Percentiles rank a stretch among this genome's conserved stretches.
Conservation (phyloP, 257 asterid species). For the Prunella vulgaris region DNA sequence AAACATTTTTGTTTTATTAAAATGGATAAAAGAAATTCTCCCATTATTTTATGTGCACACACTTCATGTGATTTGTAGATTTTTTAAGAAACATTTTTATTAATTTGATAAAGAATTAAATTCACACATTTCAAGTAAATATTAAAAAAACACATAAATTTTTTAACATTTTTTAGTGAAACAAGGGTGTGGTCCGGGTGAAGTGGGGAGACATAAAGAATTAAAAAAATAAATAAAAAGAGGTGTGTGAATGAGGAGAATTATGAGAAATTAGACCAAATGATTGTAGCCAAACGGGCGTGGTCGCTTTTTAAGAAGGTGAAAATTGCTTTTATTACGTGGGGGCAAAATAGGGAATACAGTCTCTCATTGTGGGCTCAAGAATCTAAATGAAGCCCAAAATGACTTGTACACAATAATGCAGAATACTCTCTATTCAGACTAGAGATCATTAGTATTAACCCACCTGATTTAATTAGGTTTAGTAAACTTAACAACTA, state of each 20-base stretch:
- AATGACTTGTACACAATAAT: neutral
- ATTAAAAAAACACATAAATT: neutral
- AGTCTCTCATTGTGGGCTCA: constrained; percentile 23
- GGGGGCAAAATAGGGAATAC: constrained; percentile 32
- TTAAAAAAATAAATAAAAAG: neutral
- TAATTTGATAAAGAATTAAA: neutral
- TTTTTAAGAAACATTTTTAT: neutral
- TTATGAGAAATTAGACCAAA: constrained; percentile 64
- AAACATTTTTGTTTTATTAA: no score
- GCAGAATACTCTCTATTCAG: no score
- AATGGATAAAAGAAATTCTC: no score
- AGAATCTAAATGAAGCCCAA: constrained; percentile 17
- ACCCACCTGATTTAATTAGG: no score
- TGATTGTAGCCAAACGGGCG: constrained; percentile 74
- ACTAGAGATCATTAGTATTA: no score
- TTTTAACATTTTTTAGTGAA: neutral
- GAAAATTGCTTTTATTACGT: constrained; percentile 42
- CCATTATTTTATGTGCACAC: neutral
- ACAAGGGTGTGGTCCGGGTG: neutral
- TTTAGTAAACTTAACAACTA: no score
- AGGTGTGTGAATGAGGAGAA: constrained; percentile 28
- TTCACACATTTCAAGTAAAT: neutral
- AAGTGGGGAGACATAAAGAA: constrained; percentile 16
- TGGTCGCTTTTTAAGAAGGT: constrained; percentile 47
- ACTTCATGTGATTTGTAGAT: neutral